Base-by-base conservation (phyloP, 23 red algal genomes). In the Gracilaria caudata region DNA sequence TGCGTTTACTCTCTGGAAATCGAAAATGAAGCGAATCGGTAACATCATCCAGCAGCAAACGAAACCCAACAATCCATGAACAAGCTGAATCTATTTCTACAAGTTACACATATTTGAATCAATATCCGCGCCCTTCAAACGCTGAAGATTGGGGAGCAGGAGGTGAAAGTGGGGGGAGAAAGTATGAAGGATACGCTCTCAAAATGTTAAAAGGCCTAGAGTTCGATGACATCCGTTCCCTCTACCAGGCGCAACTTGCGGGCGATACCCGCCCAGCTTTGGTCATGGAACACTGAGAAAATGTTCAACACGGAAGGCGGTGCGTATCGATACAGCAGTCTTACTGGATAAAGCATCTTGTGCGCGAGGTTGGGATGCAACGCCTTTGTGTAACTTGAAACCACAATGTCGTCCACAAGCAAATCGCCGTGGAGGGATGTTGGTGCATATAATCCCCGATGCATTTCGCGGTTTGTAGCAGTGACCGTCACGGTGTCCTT, bases 351-450 rank as follows among this genome's bases (percentile, higher is more conserved):
- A 6, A 93, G 81, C 23, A 86, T 68, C 80, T 73, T 73, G 81
- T 93, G 90, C 28, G 81, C 81, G 19, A 86, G 7, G 39, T 54
- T 30, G 12, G 80, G 90, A n/a, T 77, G 90, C 57, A 93, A 75
- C 41, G 80, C 54, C 41, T 80, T 71, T 2, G 90, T 93, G 34
- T 93, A 93, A 70, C 90, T 93, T 20, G 81, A 86, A 79, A 93
- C 90, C 19, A 93, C 90, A 35, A 93, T 71, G 20, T 81, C 90
- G 63, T 93, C 72, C 2, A 93, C 90, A 39, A 93, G 16, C 59
- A 93, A 72, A 38, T 93, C 90, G 37, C 90, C 90, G 34, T 73
- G 80, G 34, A 86, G 26, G 2, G 90, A 86, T 23, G 80, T 79
- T n/a, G 90, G 90, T 21, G 90, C 90, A 56, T 86, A 93, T 25